Evolutionary conservation across 257 asterid genomes (phyloP).

Genomic region (Mitragyna speciosa): DNA sequence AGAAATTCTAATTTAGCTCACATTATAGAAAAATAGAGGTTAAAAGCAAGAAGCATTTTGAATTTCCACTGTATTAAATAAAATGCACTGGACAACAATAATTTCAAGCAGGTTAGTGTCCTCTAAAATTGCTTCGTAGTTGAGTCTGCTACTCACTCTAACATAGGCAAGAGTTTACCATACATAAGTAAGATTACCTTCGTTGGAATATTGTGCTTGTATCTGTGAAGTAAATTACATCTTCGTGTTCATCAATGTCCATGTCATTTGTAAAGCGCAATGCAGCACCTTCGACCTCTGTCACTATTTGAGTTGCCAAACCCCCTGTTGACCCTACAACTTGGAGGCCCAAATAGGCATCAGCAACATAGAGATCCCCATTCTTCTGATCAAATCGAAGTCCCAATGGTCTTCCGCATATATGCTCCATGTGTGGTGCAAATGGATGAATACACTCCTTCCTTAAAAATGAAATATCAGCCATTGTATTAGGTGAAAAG

Average conservation of each 20-base stretch:
- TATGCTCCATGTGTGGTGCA: slow-evolving; percentile 61
- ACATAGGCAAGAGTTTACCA: not conserved
- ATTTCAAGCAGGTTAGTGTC: not conserved
- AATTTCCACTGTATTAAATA: not conserved
- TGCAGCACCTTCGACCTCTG: slow-evolving; percentile 53
- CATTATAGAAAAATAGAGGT: too few species aligned
- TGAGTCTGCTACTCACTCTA: not conserved
- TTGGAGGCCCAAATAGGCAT: slow-evolving; percentile 69
- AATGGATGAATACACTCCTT: slow-evolving; percentile 49
- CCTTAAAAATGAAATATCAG: slow-evolving; percentile 29
- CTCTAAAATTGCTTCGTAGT: not conserved
- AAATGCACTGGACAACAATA: not conserved
- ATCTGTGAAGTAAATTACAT: slow-evolving; percentile 63
- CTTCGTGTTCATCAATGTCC: slow-evolving; percentile 62
- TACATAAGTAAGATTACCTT: slow-evolving; percentile 35
- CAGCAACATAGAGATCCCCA: slow-evolving; percentile 71
- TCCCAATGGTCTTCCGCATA: slow-evolving; percentile 77
- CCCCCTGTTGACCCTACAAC: slow-evolving; percentile 74
- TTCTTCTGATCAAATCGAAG: slow-evolving; percentile 50
- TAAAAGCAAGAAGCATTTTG: too few species aligned
- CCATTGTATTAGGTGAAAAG: not conserved
- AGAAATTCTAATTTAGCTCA: too few species aligned
- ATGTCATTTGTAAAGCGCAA: slow-evolving; percentile 64
- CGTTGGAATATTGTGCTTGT: slow-evolving; percentile 55
- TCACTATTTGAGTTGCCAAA: slow-evolving; percentile 44